A percentile compares a stretch with the other conserved stretches of the same genome.
These are phyloP conservation scores for Saccharomycopsis vini DNA, from an alignment of 805 yeast species.

Conservation along the genomic window DNA sequence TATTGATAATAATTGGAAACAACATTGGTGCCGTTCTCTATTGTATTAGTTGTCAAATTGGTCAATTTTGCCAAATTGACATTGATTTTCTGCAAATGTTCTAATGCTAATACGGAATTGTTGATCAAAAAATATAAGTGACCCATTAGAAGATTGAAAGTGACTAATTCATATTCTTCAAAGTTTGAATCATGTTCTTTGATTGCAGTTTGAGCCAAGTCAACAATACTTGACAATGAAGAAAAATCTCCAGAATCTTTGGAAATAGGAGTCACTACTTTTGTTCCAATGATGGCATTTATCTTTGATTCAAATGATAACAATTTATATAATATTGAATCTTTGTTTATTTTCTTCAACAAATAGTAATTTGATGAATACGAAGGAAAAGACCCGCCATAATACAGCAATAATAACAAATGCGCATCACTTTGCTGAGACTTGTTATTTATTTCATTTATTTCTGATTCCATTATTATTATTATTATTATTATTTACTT, in stretches of 20 bases:
- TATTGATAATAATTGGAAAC: constrained; percentile 6
- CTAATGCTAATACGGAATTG: neutral
- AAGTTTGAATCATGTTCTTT: no score
- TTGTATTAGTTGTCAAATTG: neutral
- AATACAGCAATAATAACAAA: constrained; percentile 1
- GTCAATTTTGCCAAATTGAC: constrained; percentile 6
- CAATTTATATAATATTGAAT: neutral
- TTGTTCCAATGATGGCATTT: no score
- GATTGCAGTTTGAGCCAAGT: neutral
- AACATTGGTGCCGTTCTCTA: neutral
- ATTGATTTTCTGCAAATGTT: constrained; percentile 1
- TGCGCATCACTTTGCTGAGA: constrained; percentile 2
- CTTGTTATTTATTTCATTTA: no score
- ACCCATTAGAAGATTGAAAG: constrained; percentile 2
- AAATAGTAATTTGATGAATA: constrained; percentile 2
- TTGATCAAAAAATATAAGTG: constrained; percentile 10
- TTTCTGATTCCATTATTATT: no score
- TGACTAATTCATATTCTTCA: constrained; percentile 1
- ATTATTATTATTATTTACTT: no score
- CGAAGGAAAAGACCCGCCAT: constrained; percentile 1
- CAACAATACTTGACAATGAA: neutral
- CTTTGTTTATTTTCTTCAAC: neutral
- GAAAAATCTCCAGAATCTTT: neutral
- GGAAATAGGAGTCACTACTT: neutral
- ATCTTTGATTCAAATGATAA: neutral